Base-by-base conservation (phyloP, 768 basidiomycete species). In the Boletellus ananas region DNA sequence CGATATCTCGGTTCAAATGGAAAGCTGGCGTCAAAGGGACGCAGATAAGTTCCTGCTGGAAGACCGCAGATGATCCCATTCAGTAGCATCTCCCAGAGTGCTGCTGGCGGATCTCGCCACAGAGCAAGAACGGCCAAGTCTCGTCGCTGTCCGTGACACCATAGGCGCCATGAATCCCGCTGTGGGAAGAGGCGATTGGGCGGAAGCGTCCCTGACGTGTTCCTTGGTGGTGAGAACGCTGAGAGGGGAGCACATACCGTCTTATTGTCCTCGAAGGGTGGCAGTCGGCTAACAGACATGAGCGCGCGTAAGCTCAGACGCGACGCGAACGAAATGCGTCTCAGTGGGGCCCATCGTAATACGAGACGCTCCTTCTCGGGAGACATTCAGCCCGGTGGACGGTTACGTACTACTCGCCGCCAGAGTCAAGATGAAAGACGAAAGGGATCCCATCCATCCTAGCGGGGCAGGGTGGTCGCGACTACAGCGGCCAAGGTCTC, bases 181-280 rank as follows among this genome's bases (percentile, higher is more conserved):
- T 83, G 76, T 97, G 98, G n/a, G 93, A 91, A 7, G 94, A 92
- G 12, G 95, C 96, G 69, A 97, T 98, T n/a, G 95, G 97, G 54
- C 95, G 83, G 86, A 96, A 97, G 34, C 93, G 85, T 71, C 98
- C 95, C 71, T 99, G 96, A 34, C 96, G 88, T 90, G 54, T 54
- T 47, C 40, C 17, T 21, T 16, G 17, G 34, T n/a, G 14, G 20
- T 10, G 20, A 16, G 43, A 34, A 17, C 16, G 14, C 14, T 10
- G 20, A 16, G 43, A 34, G 11, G 27, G 13, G 33, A 43, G 13
- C 14, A 43, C 43, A 2, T 21, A 23, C 29, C 25, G 21, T 9
- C 17, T 14, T 31, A 18, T 29, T 43, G 12, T 20, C 29, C 29
- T 43, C 29, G 18, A 33, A 31, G 17, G 10, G 25, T 4, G n/a